Base-by-base conservation (phyloP, 1,284 basidiomycete genomes). In the Pholiota adiposa region DNA sequence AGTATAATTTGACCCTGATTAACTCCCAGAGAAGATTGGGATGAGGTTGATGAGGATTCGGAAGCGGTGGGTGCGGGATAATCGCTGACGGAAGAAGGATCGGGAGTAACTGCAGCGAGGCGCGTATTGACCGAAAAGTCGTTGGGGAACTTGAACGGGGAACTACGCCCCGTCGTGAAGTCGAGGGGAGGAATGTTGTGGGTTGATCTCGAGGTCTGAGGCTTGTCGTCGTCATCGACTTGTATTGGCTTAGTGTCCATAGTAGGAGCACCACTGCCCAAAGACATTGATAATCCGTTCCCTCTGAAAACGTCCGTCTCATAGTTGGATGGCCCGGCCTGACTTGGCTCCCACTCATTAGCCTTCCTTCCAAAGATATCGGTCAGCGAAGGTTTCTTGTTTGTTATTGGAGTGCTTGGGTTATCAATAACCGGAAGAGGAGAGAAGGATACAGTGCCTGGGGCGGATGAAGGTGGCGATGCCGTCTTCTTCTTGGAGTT, bases 21-120 rank as follows among this genome's bases (percentile, higher is more conserved):
- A 34, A 70, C 65, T 53, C 65, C 68, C 19, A 74, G 54, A 7
- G 78, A 81, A 62, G 77, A 81, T 65, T 75, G 77, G 14, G 80
- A 83, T 11, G 81, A 83, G 3, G 77, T 79, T 27, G 81, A 83
- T 9, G 81, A 83, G 25, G 81, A 81, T 63, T 79, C 80, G 14
- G 82, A 82, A 7, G 82, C 80, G 4, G 81, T 79, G 29, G 73
- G 75, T 31, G 76, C 73, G 27, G 84, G 83, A 70, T 83, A 87
- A 63, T 86, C 86, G 60, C 87, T 87, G 44, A 85, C 67, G 19
- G 86, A 87, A 18, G 83, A 81, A 14, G 88, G 89, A 72, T 92
- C 90, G 14, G 90, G 90, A 7, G 90, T 92, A 14, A 85, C 79
- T 14, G 89, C 83, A 19, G 83, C 84, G 21, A 81, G 77, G 53